Evolutionary conservation across 2,329 filamentous ascomycete genomes (phyloP), one percentile per base, ranked within the genome.

Genomic region (Fusarium miscanthi): DNA sequence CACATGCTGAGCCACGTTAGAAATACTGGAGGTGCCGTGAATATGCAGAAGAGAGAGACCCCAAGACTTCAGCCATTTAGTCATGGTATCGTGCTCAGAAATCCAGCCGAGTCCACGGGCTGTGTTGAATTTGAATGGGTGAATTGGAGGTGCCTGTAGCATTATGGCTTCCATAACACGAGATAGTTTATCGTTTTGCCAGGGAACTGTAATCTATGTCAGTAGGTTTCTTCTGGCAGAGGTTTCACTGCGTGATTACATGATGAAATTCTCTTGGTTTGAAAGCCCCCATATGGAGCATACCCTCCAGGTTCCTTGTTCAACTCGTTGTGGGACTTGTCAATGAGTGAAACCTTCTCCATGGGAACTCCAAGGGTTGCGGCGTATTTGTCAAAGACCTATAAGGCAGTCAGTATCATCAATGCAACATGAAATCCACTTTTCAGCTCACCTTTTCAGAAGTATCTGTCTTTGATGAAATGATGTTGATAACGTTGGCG

Each of bases 211-310:
- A 30, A 13, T 2, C 7, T 3, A 30, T 13, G 8, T 38, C 19
- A 38, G 19, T 14, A 14, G 13, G 6, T 7, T n/a, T 5, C 3
- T 1, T 9, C 5, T 17, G 1, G 21, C 11, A 10, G 17, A 25
- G 7, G 2, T 30, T 40, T 40, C 17, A 12, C 7, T 12, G 9
- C 8, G 25, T 27, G 19, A 14, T 41, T 31, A 54, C 51, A 54
- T 2, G 35, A 30, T 23, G 51, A 40, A 42, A 54, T 17, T 3
- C 37, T 41, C 6, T 11, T 6, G 5, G 25, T 42, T 19, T 30
- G 35, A 13, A 10, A 23, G 51, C 37, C 21, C 23, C 3, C 51
- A 4, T 23, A 54, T 2, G 16, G 8, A 4, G 19, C 8, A 17
- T 54, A 17, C 2, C 6, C 37, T 23, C 14, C 19, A 5, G 51